Evolutionary conservation across 208 protist genomes (phyloP), one percentile per base, ranked within the genome.

Genomic region (Balamuthia mandrillaris): DNA sequence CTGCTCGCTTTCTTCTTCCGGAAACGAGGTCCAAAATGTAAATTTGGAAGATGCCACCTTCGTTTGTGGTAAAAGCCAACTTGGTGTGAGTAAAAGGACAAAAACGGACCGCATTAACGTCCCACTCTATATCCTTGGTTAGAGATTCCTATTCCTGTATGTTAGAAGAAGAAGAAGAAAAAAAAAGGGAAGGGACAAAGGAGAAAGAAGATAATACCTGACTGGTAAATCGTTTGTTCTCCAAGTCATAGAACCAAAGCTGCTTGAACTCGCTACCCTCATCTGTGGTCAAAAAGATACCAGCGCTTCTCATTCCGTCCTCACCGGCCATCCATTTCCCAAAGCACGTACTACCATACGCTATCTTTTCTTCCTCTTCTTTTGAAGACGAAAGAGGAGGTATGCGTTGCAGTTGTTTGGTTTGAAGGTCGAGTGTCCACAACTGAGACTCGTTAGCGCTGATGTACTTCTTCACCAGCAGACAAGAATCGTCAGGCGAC

Each of bases 391-490:
- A n/a, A n/a, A n/a, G n/a, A n/a, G n/a, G n/a, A n/a, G n/a, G n/a
- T n/a, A n/a, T n/a, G n/a, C n/a, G n/a, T n/a, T n/a, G n/a, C n/a
- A n/a, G n/a, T n/a, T n/a, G n/a, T 16, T 37, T 77, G 24, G 44
- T 77, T 1, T 54, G 44, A 18, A 77, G 6, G 24, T 77, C 44
- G 9, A 77, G 27, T 6, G 54, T 29, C 14, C 54, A 54, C 3
- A 54, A 39, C 66, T 54, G 42, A 2, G 7, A 56, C 24, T 77
- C 66, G 42, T 77, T 77, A 29, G 66, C 42, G 37, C 66, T 77
- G 66, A 77, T 77, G 66, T 77, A 77, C 24, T 77, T 77, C 42
- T 77, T 47, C 44, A 77, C 66, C 18, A 77, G 44, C 2, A 77
- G 66, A 9, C 37, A 35, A 2, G 66, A 56, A 3, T 33, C 66